These are phyloP conservation scores for Citropsis articulata DNA, from an alignment of 345 rosid genomes.

Conservation along the genomic window DNA sequence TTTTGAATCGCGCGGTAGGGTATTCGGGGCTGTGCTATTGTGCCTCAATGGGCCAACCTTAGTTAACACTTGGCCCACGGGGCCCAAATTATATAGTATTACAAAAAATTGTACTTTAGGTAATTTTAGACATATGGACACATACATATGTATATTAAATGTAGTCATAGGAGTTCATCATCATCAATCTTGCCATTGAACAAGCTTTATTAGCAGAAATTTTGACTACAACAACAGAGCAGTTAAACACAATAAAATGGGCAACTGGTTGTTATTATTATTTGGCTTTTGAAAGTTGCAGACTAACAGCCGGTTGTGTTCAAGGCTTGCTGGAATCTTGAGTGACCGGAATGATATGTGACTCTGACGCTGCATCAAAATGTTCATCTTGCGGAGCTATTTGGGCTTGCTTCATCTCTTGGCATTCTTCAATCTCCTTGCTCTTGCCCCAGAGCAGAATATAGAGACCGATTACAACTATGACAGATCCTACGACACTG, in stretches of 20 bases:
- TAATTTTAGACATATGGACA: too few relatives aligned
- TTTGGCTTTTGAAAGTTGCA: neutral
- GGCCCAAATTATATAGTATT: too few relatives aligned
- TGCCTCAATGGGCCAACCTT: neutral
- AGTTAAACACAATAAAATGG: neutral
- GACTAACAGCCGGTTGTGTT: too few relatives aligned
- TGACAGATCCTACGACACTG: conserved; percentile 69
- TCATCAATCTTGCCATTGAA: neutral
- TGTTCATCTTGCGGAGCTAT: conserved; percentile 21
- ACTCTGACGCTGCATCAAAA: conserved; percentile 11
- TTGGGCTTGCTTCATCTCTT: conserved; percentile 35
- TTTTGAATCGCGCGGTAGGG: neutral
- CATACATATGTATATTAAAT: too few relatives aligned
- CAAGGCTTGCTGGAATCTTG: neutral
- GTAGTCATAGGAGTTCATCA: neutral
- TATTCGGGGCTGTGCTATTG: neutral
- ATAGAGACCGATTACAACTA: conserved; percentile 64
- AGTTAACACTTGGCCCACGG: too few relatives aligned
- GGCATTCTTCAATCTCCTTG: conserved; percentile 39
- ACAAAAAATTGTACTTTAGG: too few relatives aligned
- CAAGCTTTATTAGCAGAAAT: neutral
- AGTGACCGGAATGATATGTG: conserved; percentile 11
- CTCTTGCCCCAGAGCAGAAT: conserved; percentile 81
- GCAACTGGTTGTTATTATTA: neutral
- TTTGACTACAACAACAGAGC: neutral